A percentile compares a stretch with the other conserved stretches of the same genome.
Conservation (phyloP, 371 early-diverging fungal genomes). For the Apophysomyces sp. region DNA sequence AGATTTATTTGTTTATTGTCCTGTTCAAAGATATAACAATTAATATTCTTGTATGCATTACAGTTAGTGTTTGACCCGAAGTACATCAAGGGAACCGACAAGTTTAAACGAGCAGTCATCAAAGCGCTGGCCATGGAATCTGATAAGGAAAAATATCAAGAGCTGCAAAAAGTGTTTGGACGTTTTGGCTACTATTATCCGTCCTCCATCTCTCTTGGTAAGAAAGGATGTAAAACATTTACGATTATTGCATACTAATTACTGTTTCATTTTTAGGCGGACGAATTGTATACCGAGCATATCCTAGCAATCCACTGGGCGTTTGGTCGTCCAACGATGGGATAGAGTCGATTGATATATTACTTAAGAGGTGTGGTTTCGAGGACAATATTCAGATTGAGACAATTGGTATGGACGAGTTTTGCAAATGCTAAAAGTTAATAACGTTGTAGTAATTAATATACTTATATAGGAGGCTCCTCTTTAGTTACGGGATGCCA, state of each 20-base stretch:
- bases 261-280: neutral
- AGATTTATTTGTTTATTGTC: too few species aligned
- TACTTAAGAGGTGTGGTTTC: too few species aligned
- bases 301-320: neutral
- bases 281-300: neutral
- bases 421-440: too few species aligned
- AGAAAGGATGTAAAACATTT: too few species aligned
- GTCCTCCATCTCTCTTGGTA: neutral
- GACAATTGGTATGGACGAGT: too few species aligned
- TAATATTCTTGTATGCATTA: too few species aligned
- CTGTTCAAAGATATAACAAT: too few species aligned
- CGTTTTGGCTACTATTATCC: neutral
- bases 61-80: neutral
- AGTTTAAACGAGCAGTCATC: neutral
- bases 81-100: neutral
- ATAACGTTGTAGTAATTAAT: too few species aligned
- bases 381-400: too few species aligned
- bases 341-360: too few species aligned
- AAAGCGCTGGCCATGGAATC: neutral
- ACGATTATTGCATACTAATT: neutral
- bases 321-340: too few species aligned
- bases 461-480: neutral
- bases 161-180: neutral
- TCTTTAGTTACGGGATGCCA: neutral
- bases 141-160: neutral